Conservation (phyloP, 129 eudicot species). For the Apium graveolens region DNA sequence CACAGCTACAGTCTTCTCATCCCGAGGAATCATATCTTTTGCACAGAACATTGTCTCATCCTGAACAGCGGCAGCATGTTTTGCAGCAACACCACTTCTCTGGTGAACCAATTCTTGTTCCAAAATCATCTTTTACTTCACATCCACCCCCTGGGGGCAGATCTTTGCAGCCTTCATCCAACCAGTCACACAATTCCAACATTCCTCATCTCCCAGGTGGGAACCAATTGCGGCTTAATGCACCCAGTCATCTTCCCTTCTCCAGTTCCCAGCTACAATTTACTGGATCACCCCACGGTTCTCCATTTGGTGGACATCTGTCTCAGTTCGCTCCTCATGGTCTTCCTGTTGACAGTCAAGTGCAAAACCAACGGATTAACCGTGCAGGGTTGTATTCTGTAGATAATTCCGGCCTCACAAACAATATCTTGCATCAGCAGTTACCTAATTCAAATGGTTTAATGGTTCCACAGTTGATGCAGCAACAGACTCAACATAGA, state of each 20-base stretch:
- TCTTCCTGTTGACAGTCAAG: conserved; percentile 35
- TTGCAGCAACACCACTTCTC: conserved; percentile 46
- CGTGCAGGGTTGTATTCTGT: conserved; percentile 33
- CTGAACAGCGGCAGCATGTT: conserved; percentile 43
- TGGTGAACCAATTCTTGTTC: conserved; percentile 62
- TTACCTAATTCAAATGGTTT: conserved; percentile 41
- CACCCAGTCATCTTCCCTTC: conserved; percentile 33
- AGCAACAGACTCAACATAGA: conserved; percentile 44
- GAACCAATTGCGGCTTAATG: conserved; percentile 38
- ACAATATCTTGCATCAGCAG: conserved; percentile 44
- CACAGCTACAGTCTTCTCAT: conserved; percentile 42
- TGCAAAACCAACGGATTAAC: conserved; percentile 43
- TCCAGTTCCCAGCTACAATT: conserved; percentile 48
- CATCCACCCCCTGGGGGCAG: conserved; percentile 64
- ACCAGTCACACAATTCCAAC: conserved; percentile 32
- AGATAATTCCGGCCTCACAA: conserved; percentile 38
- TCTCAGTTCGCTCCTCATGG: conserved; percentile 51
- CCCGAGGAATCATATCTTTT: conserved; percentile 37
- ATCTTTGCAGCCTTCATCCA: conserved; percentile 52
- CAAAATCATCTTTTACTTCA: conserved; percentile 65
- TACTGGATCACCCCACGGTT: conserved; percentile 43
- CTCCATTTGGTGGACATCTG: conserved; percentile 50
- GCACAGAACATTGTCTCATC: conserved; percentile 70
- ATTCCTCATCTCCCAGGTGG: conserved; percentile 40
- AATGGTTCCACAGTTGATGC: conserved; percentile 36